These are phyloP conservation scores for Neoscytalidium dimidiatum DNA, from an alignment of 2,329 filamentous ascomycete genomes.

Conservation along the genomic window DNA sequence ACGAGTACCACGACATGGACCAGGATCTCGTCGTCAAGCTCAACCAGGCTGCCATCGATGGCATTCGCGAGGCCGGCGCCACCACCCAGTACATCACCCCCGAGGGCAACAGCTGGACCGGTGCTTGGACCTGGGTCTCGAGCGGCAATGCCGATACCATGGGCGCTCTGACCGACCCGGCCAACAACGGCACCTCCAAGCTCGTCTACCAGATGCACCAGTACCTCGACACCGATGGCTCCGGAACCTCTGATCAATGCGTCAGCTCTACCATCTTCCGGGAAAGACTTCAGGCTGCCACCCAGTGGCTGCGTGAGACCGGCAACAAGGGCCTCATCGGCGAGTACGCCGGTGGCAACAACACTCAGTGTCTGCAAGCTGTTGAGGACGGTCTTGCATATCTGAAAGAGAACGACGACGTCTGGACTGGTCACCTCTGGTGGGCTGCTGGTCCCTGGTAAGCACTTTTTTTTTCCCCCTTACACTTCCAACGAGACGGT, in stretches of 20 bases:
- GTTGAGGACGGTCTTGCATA: slow-evolving; percentile 53
- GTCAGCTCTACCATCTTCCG: slow-evolving; percentile 56
- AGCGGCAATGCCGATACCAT: slow-evolving; percentile 49
- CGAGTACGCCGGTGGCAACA: slow-evolving; percentile 57
- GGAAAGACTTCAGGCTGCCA: slow-evolving; percentile 54
- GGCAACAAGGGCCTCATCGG: slow-evolving; percentile 56
- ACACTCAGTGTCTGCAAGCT: slow-evolving; percentile 52
- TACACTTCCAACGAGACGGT: too few species aligned
- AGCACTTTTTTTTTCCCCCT: neutral
- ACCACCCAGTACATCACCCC: slow-evolving; percentile 60
- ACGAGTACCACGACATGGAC: slow-evolving; percentile 50
- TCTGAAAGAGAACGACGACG: slow-evolving; percentile 51
- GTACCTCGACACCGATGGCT: slow-evolving; percentile 60
- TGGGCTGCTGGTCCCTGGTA: slow-evolving; percentile 58
- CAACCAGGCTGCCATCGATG: slow-evolving; percentile 51
- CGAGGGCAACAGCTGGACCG: slow-evolving; percentile 55
- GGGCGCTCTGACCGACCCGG: slow-evolving; percentile 52
- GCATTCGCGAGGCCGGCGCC: slow-evolving; percentile 47
- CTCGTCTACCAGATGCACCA: slow-evolving; percentile 65
- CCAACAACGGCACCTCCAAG: slow-evolving; percentile 42
- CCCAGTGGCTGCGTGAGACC: slow-evolving; percentile 56
- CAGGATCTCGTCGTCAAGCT: slow-evolving; percentile 47
- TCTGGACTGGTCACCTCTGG: slow-evolving; percentile 57
- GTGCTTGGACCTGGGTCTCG: slow-evolving; percentile 52
- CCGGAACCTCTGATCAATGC: slow-evolving; percentile 53